These are phyloP conservation scores for Pythium dissimile DNA, from an alignment of 352 stramenopile species.

Conservation along the genomic window DNA sequence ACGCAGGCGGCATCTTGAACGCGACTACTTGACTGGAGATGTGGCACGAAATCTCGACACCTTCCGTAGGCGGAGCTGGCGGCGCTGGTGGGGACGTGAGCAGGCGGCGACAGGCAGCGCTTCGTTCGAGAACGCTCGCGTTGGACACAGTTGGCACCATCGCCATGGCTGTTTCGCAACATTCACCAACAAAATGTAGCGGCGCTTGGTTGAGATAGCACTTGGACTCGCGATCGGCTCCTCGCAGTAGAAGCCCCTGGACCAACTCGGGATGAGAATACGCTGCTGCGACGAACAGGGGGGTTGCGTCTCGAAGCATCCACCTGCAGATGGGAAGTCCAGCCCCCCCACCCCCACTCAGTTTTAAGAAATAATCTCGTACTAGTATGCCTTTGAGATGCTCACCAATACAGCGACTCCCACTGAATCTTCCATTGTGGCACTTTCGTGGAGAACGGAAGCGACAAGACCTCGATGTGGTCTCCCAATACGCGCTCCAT, in stretches of 20 bases:
- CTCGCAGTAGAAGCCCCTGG: slow-evolving; percentile 50
- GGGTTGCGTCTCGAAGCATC: slow-evolving; percentile 60
- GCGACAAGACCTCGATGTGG: slow-evolving; percentile 50
- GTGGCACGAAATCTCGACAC: slow-evolving; percentile 35
- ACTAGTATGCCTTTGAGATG: too few relatives aligned
- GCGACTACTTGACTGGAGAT: slow-evolving; percentile 40
- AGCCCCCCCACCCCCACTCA: too few relatives aligned
- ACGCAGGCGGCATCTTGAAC: slow-evolving; percentile 22
- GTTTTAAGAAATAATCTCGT: too few relatives aligned
- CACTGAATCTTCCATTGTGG: slow-evolving; percentile 56
- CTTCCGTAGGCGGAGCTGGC: slow-evolving; percentile 26
- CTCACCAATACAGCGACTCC: slow-evolving; percentile 61
- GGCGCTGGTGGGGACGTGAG: slow-evolving; percentile 31
- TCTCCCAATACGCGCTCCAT: slow-evolving; percentile 29
- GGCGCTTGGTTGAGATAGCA: slow-evolving; percentile 56
- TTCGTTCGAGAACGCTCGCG: slow-evolving; percentile 13
- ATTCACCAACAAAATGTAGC: slow-evolving; percentile 54
- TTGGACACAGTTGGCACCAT: neutral
- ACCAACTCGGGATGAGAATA: slow-evolving; percentile 56
- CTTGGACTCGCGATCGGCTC: slow-evolving; percentile 41
- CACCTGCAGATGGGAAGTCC: slow-evolving; percentile 46
- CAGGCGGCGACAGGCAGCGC: slow-evolving; percentile 37
- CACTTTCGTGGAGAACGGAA: slow-evolving; percentile 52
- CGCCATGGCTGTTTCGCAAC: slow-evolving; percentile 29
- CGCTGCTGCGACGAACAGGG: slow-evolving; percentile 58